phyloP scores from a whole-genome alignment of 768 basidiomycete species.

The Agaricus sinodeliciosus region DNA sequence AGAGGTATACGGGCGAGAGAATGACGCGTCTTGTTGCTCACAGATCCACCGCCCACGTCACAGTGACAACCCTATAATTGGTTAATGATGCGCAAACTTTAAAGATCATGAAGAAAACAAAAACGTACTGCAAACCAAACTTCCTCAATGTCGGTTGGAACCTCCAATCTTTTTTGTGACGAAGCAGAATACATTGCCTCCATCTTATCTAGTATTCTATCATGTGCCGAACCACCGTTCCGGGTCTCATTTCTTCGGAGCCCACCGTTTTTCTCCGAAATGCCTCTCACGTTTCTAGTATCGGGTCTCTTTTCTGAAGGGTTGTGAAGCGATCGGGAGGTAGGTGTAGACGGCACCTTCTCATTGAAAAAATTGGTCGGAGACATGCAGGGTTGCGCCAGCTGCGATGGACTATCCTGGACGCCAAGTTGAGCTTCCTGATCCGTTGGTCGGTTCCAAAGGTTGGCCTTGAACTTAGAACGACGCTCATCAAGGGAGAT shows the following conservation, averaged over 20 bases:
- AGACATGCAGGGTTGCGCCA: neutral
- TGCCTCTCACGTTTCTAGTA: neutral
- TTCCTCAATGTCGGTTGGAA: conserved; percentile 42
- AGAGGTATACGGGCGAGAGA: conserved; percentile 49
- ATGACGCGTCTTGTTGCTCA: conserved; percentile 37
- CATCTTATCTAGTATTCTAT: conserved; percentile 20
- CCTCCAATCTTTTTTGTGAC: conserved; percentile 9
- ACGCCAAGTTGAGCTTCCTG: conserved; percentile 16
- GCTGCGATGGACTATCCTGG: neutral
- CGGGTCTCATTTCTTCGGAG: conserved; percentile 5
- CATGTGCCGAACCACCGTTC: conserved; percentile 14
- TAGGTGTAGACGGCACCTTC: neutral
- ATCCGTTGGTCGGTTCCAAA: conserved; percentile 33
- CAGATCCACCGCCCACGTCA: conserved; percentile 55
- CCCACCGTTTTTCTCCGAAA: neutral
- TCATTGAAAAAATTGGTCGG: neutral
- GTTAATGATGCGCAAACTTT: neutral
- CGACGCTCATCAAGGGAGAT: conserved; percentile 57
- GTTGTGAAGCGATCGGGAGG: neutral
- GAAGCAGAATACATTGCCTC: conserved; percentile 26
- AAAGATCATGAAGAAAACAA: neutral
- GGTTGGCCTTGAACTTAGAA: conserved; percentile 51
- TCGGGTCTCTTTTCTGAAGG: neutral
- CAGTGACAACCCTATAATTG: conserved; percentile 36
- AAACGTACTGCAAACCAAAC: conserved; percentile 57